Evolutionary conservation across 2,329 filamentous ascomycete genomes (phyloP), one percentile per base, ranked within the genome.

Genomic region (Cladosporium sphaerospermum): DNA sequence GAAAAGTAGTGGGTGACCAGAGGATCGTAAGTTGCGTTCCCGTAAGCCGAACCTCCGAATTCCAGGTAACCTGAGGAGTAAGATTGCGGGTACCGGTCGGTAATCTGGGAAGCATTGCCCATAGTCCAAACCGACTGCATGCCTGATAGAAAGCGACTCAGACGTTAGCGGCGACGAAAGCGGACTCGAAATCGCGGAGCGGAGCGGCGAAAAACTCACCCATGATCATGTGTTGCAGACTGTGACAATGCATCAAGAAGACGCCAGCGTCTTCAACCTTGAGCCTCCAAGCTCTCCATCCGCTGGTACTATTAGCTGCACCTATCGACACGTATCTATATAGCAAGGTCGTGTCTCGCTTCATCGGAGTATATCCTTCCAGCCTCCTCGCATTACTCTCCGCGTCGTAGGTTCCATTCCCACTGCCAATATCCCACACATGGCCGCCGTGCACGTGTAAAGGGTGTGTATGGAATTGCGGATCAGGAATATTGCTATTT

Each of bases 241-340:
- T 75, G 62, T 84, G 81, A 57, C 81, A 84, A 63, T 84, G 81
- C 57, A 83, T 69, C 46, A 83, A 78, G 79, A 79, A 84, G 3
- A 79, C 78, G 0, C 81, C 81, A 0, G 76, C 65, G 53, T 76
- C 67, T 8, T 67, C 69, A 0, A 83, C 75, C 3, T 78, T 69
- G 1, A 84, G 65, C 9, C 82, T 70, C 82, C 81, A 85, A 0
- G 74, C 81, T 16, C 82, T 70, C 82, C 82, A 86, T 0, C 82
- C 80, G 69, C 13, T 18, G 19, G n/a, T 39, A 1, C 5, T 14
- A 19, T 18, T 19, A 2, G 32, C 39, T 13, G 48, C 14, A 32
- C 11, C 16, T 34, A 13, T 45, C 14, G 33, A n/a, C 16, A 11
- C 48, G 57, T 84, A 85, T 2, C 77, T 67, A 57, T 82, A 81